Evolutionary conservation across 1,284 basidiomycete species (phyloP).

Genomic region (Peniophora sp.): DNA sequence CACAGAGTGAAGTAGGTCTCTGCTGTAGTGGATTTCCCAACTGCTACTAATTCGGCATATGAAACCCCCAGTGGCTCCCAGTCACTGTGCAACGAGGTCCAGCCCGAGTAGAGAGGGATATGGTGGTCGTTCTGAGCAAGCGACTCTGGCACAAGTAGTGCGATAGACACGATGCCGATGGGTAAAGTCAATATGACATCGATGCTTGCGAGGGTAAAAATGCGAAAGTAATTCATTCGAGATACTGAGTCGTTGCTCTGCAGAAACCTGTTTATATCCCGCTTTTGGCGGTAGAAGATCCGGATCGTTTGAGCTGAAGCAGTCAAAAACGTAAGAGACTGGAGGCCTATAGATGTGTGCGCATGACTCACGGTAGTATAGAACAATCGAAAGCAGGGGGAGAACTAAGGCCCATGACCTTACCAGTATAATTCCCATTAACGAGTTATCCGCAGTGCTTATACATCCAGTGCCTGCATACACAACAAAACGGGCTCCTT

Average conservation of each 20-base stretch:
- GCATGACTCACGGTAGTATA: neutral
- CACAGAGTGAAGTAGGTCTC: neutral
- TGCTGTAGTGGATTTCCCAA: neutral
- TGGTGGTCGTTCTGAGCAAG: neutral
- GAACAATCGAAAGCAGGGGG: neutral
- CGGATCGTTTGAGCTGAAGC: neutral
- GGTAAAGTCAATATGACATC: neutral
- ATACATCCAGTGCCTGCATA: neutral
- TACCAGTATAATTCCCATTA: neutral
- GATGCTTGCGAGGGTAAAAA: neutral
- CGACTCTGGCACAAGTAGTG: no score
- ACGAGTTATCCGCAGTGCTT: neutral
- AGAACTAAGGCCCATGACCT: neutral
- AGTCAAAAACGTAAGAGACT: no score
- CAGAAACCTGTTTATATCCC: neutral
- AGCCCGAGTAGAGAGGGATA: neutral
- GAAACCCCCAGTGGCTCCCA: neutral
- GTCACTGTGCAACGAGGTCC: neutral
- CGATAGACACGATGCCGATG: no score
- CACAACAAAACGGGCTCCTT: neutral
- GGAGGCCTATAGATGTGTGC: no score
- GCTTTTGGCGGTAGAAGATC: neutral
- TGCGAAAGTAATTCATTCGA: neutral
- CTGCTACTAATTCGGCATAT: no score
- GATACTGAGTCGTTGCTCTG: neutral